Percentiles rank a stretch among this genome's conserved stretches.
phyloP scores from a whole-genome alignment of 805 yeast species.

The Candida insectorum region DNA sequence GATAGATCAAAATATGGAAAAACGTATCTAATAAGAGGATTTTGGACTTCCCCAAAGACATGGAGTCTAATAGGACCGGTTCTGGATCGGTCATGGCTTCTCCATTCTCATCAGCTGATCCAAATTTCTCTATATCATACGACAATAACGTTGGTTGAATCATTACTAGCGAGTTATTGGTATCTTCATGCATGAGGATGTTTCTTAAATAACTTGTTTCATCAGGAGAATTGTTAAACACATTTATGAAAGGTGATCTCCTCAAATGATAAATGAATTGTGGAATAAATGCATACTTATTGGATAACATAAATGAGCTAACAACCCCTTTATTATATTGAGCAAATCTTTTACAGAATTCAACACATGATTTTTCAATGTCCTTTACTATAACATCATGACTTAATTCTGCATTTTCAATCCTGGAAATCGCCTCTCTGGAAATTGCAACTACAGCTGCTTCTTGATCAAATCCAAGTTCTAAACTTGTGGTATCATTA shows the following conservation, averaged over 20 bases:
- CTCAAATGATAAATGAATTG: slow-evolving; percentile 95
- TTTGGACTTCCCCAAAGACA: slow-evolving; percentile 84
- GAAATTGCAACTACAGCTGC: slow-evolving; percentile 96
- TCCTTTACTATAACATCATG: slow-evolving; percentile 89
- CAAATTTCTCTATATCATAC: slow-evolving; percentile 47
- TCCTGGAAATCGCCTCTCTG: slow-evolving; percentile 78
- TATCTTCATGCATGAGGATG: slow-evolving; percentile 85
- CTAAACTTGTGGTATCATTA: slow-evolving; percentile 44
- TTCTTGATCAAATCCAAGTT: slow-evolving; percentile 91
- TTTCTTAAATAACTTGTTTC: slow-evolving; percentile 98
- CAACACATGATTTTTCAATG: slow-evolving; percentile 88
- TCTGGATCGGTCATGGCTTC: slow-evolving; percentile 58
- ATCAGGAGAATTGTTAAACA: slow-evolving; percentile 97
- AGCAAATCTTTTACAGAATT: slow-evolving; percentile 88
- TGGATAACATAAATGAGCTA: slow-evolving; percentile 75
- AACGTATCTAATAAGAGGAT: slow-evolving; percentile 90
- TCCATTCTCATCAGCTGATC: slow-evolving; percentile 30
- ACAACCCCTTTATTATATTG: slow-evolving; percentile 88
- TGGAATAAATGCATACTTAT: slow-evolving; percentile 83
- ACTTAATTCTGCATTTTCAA: slow-evolving; percentile 58
- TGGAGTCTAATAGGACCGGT: slow-evolving; percentile 91
- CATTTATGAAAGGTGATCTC: slow-evolving; percentile 93
- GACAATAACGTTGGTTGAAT: slow-evolving; percentile 91
- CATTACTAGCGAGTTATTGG: slow-evolving; percentile 90
- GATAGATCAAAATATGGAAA: slow-evolving; percentile 93